phyloP scores from a whole-genome alignment of 139 green algal species.

The Chlamydomonas applanata region DNA sequence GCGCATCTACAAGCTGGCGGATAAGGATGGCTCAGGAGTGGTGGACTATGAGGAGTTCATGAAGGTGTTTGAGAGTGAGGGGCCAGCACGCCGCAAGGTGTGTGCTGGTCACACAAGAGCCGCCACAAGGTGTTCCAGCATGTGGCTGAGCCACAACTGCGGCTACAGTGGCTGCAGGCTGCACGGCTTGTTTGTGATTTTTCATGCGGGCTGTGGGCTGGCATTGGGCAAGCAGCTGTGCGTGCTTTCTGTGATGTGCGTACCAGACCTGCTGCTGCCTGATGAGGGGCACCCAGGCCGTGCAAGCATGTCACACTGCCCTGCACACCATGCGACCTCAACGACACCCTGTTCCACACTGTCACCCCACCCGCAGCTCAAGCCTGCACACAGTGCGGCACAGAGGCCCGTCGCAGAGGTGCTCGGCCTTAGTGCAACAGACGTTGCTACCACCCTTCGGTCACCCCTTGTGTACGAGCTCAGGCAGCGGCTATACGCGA shows the following conservation, averaged over 20 bases:
- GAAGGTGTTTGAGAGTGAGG: not conserved
- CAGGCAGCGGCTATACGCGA: slow-evolving; percentile 15
- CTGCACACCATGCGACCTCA: no score
- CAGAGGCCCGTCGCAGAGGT: not conserved
- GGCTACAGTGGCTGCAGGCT: no score
- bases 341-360: no score
- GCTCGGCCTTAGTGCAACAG: slow-evolving; percentile 1
- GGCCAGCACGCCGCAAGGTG: not conserved
- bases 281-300: not conserved
- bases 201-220: no score
- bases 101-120: not conserved
- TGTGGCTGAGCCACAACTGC: no score
- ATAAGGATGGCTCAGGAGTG: not conserved
- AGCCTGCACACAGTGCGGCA: not conserved
- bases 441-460: slow-evolving; percentile 5
- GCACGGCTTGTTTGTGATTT: no score
- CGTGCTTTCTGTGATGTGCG: no score
- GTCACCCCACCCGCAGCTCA: not conserved
- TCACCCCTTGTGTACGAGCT: slow-evolving; percentile 16
- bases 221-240: no score
- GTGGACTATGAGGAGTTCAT: slow-evolving; percentile 25
- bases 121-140: no score
- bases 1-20: slow-evolving; percentile 2
- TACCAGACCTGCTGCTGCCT: no score
- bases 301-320: not conserved